Percentiles rank a stretch among this genome's conserved stretches.
Evolutionary conservation across 495 filamentous ascomycete genomes (phyloP).

Genomic region (Daldinia loculata): DNA sequence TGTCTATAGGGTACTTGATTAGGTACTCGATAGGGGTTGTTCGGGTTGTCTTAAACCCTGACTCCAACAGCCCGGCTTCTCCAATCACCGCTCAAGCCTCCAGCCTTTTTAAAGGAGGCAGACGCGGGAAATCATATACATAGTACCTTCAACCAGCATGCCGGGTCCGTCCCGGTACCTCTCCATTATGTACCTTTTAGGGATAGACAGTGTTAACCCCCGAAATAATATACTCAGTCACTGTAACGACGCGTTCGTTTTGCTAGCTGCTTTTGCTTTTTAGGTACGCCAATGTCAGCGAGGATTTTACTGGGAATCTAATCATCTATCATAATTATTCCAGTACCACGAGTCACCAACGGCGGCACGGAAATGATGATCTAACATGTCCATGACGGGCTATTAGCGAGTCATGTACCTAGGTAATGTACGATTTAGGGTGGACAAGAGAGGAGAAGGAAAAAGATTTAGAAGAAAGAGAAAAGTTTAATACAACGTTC

Average conservation of each 20-base stretch:
- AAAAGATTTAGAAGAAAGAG: neutral
- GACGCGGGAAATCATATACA: constrained; percentile 25
- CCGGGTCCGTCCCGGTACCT: neutral
- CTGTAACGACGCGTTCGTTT: constrained; percentile 33
- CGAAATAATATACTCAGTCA: neutral
- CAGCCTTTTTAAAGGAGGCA: constrained; percentile 23
- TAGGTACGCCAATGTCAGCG: constrained; percentile 34
- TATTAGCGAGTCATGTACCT: constrained; percentile 34
- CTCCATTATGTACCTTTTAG: neutral
- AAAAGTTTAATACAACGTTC: constrained; percentile 36
- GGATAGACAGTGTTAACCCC: neutral
- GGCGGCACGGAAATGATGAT: constrained; percentile 37
- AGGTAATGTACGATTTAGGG: constrained; percentile 15
- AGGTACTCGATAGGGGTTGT: constrained; percentile 18
- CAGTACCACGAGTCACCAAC: constrained; percentile 36
- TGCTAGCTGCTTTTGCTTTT: constrained; percentile 13
- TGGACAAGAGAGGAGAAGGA: constrained; percentile 2
- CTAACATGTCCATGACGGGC: constrained; percentile 41
- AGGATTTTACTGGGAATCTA: constrained; percentile 37
- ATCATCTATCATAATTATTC: constrained; percentile 36
- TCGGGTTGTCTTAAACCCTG: constrained; percentile 28
- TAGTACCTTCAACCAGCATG: neutral
- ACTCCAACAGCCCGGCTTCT: constrained; percentile 20
- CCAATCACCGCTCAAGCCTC: constrained; percentile 8
- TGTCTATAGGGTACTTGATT: neutral